A percentile compares a stretch with the other conserved stretches of the same genome.
phyloP scores from a whole-genome alignment of 2,329 filamentous ascomycete genomes.

The Pseudogymnoascus verrucosus region DNA sequence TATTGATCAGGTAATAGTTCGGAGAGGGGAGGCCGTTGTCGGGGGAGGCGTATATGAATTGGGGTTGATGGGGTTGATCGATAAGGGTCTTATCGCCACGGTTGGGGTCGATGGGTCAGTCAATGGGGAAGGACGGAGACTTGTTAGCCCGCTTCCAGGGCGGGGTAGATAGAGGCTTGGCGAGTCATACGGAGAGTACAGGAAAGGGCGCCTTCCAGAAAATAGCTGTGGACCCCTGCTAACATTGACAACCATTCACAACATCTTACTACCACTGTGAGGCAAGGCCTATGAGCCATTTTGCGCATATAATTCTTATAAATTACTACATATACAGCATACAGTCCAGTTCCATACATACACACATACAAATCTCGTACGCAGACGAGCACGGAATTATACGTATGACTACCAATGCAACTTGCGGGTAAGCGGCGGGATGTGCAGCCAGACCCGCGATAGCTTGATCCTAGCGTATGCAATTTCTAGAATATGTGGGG shows the following conservation, averaged over 20 bases:
- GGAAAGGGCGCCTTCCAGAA: background rate
- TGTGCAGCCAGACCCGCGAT: constrained; percentile 6
- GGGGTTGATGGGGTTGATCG: background rate
- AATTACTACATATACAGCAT: background rate
- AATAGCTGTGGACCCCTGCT: background rate
- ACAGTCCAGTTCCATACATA: too few relatives aligned
- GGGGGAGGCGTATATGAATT: background rate
- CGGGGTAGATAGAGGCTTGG: background rate
- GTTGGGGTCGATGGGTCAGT: background rate
- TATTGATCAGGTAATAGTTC: constrained; percentile 7
- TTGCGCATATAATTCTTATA: background rate
- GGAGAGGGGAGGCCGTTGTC: background rate
- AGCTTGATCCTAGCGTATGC: background rate
- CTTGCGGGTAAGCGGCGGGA: background rate
- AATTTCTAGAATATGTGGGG: constrained; percentile 4
- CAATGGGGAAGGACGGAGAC: constrained; percentile 2
- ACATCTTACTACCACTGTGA: background rate
- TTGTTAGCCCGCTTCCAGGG: background rate
- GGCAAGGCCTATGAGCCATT: background rate
- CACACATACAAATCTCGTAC: background rate
- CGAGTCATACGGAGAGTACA: background rate
- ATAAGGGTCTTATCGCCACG: background rate
- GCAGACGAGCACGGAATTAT: background rate
- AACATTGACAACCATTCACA: background rate
- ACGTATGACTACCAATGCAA: background rate